Percentiles rank a stretch among this genome's conserved stretches.
Conservation (phyloP, 2,329 filamentous ascomycete species). For the Alternaria consortialis region DNA sequence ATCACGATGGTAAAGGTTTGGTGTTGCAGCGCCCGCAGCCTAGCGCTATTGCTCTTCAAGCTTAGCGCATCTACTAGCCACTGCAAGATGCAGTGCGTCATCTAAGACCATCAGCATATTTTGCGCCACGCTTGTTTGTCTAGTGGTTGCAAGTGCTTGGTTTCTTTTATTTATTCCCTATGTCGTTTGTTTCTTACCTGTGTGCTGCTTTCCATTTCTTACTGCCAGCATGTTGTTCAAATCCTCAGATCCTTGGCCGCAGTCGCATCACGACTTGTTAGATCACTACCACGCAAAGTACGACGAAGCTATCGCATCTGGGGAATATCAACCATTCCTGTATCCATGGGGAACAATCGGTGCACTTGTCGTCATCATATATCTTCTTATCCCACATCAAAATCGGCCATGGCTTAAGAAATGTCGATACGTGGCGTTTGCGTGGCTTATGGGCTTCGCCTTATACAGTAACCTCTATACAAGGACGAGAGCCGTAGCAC, state of each 20-base stretch:
- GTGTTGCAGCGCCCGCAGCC: conserved; percentile 38
- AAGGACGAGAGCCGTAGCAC: conserved; percentile 60
- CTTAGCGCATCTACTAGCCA: conserved; percentile 34
- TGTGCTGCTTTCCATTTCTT: conserved; percentile 6
- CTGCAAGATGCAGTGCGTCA: conserved; percentile 41
- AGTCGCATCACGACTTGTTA: conserved; percentile 46
- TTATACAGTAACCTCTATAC: conserved; percentile 56
- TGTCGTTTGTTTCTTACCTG: conserved; percentile 10
- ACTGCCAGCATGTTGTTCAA: conserved; percentile 22
- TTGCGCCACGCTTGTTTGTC: conserved; percentile 25
- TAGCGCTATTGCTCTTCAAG: conserved; percentile 21
- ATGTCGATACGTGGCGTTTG: conserved; percentile 58
- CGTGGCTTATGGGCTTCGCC: conserved; percentile 54
- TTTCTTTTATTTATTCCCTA: background rate
- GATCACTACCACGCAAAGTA: conserved; percentile 53
- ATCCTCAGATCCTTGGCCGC: conserved; percentile 35
- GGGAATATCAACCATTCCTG: conserved; percentile 53
- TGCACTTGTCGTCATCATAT: conserved; percentile 55
- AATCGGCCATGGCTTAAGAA: conserved; percentile 51
- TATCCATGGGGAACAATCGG: conserved; percentile 56
- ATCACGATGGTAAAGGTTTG: conserved; percentile 47
- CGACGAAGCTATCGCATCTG: conserved; percentile 50
- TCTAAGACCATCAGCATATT: conserved; percentile 17
- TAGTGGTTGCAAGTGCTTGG: conserved; percentile 9
- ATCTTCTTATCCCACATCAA: conserved; percentile 61